Evolutionary conservation across 371 early-diverging fungal genomes (phyloP).

Genomic region (Rhizopus microsporus): DNA sequence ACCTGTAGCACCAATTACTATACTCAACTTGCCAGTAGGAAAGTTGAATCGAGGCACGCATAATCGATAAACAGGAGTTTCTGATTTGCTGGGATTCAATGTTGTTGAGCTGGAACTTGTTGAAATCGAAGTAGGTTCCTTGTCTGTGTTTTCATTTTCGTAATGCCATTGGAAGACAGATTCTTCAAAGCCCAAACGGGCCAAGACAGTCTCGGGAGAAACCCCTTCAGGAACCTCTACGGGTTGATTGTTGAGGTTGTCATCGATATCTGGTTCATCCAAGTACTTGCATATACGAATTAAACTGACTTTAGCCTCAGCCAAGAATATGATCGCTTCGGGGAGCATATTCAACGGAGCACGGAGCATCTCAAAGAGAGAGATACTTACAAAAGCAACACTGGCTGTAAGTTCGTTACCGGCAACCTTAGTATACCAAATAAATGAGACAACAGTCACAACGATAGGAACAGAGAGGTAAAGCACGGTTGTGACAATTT

Average conservation of each 20-base stretch:
- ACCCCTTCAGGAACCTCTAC: constrained; percentile 18
- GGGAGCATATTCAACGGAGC: constrained; percentile 56
- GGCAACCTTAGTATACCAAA: constrained; percentile 60
- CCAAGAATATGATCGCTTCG: constrained; percentile 27
- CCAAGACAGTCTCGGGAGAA: constrained; percentile 16
- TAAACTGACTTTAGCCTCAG: constrained; percentile 54
- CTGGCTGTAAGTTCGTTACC: constrained; percentile 48
- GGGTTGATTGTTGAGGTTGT: constrained; percentile 22
- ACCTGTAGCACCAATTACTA: constrained; percentile 75
- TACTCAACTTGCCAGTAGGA: constrained; percentile 59
- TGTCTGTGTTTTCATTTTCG: constrained; percentile 5
- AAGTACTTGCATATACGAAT: constrained; percentile 56
- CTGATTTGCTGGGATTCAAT: constrained; percentile 15
- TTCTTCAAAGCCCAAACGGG: constrained; percentile 50
- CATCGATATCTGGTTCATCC: constrained; percentile 51
- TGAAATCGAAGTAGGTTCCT: neutral
- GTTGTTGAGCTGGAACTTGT: constrained; percentile 11
- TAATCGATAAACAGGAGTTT: constrained; percentile 17
- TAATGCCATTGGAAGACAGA: constrained; percentile 54
- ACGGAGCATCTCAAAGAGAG: constrained; percentile 58
- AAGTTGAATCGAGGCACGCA: constrained; percentile 48
- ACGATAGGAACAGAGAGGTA: constrained; percentile 56
- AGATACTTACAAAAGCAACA: constrained; percentile 65
- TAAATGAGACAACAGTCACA: constrained; percentile 57
- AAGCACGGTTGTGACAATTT: constrained; percentile 40